Evolutionary conservation across 2,329 filamentous ascomycete species (phyloP).

Genomic region (Scolecobasidium constrictum): DNA sequence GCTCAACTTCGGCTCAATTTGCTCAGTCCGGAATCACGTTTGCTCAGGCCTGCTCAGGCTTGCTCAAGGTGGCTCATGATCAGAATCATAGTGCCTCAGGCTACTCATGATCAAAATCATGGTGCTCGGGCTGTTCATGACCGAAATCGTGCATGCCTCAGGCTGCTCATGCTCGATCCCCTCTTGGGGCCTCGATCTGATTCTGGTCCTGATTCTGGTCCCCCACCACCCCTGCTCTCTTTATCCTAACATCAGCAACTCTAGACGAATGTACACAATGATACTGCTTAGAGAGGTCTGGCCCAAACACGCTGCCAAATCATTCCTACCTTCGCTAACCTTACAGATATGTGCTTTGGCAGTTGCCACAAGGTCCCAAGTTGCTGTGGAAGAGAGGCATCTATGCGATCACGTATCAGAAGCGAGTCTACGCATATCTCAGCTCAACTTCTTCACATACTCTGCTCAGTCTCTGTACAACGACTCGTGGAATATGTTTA

Average conservation of each 20-base stretch:
- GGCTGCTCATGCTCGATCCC: constrained; percentile 3
- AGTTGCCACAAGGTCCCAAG: constrained; percentile 7
- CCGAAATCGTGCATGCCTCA: constrained; percentile 2
- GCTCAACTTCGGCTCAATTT: not conserved
- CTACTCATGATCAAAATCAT: not conserved
- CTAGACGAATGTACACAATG: constrained; percentile 8
- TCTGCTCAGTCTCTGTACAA: constrained; percentile 7
- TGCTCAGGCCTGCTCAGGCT: not conserved
- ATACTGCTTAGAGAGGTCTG: constrained; percentile 2
- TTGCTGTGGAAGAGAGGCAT: constrained; percentile 7
- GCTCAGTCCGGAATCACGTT: not conserved
- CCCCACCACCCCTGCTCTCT: constrained; percentile 5
- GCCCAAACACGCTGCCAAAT: constrained; percentile 7
- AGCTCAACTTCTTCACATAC: constrained; percentile 8
- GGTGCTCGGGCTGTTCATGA: constrained; percentile 1
- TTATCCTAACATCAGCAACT: constrained; percentile 11
- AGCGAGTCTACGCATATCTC: constrained; percentile 10
- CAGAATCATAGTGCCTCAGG: not conserved
- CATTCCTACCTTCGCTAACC: constrained; percentile 9
- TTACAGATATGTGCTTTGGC: constrained; percentile 5
- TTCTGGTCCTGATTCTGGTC: constrained; percentile 3
- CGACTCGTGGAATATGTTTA: constrained; percentile 10
- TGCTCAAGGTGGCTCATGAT: not conserved
- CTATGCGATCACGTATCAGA: constrained; percentile 10
- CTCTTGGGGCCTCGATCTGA: constrained; percentile 1